These are phyloP conservation scores for Phaeodactylum tricornutum DNA, from an alignment of 108 stramenopile genomes.

Conservation along the genomic window DNA sequence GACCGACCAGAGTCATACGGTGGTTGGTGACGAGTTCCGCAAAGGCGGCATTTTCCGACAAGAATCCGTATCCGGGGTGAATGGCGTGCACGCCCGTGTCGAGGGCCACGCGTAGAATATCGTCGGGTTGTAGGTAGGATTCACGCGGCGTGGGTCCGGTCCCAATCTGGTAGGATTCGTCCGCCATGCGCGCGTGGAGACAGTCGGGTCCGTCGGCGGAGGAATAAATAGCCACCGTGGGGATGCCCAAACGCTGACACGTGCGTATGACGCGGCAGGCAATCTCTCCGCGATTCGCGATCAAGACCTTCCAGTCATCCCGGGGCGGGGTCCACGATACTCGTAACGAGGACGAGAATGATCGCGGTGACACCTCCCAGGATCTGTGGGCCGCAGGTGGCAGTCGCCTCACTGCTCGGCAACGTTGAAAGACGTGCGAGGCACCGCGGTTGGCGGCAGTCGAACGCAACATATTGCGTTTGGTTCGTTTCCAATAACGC, in stretches of 20 bases:
- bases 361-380: not conserved
- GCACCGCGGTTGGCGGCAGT: too few relatives aligned
- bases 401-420: too few relatives aligned
- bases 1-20: constrained; percentile 78
- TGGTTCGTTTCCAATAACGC: too few relatives aligned
- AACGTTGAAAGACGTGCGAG: too few relatives aligned
- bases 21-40: constrained; percentile 23
- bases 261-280: constrained; percentile 87
- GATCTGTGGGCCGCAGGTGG: too few relatives aligned
- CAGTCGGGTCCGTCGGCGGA: constrained; percentile 66
- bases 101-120: constrained; percentile 60
- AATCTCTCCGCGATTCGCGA: constrained; percentile 95
- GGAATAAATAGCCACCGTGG: constrained; percentile 89
- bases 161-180: constrained; percentile 83
- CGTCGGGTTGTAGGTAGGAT: constrained; percentile 71
- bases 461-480: too few relatives aligned
- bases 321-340: not conserved
- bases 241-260: constrained; percentile 55
- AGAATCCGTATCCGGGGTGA: constrained; percentile 91
- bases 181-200: constrained; percentile 51
- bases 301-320: constrained; percentile 49
- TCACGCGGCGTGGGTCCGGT: constrained; percentile 51
- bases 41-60: constrained; percentile 76
- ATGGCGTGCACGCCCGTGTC: constrained; percentile 76
- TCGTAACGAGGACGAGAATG: not conserved